phyloP scores from a whole-genome alignment of 2,329 filamentous ascomycete genomes.

The Dothistroma septosporum region DNA sequence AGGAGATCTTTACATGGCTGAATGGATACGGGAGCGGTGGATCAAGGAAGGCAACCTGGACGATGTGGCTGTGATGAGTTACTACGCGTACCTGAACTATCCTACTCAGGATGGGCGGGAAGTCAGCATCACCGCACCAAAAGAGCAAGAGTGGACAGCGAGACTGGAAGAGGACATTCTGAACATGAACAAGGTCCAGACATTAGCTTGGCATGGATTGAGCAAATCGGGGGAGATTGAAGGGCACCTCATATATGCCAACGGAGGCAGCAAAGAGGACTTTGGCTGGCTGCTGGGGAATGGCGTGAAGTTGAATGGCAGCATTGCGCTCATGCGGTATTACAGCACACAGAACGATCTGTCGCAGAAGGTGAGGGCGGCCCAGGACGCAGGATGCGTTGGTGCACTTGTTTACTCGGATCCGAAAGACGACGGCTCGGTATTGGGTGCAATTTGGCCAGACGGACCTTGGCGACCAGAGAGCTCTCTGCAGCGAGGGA shows the following conservation, averaged over 20 bases:
- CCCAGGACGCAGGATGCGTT: conserved; percentile 77
- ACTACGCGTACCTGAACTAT: conserved; percentile 82
- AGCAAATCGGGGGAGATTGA: conserved; percentile 82
- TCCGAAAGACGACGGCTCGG: conserved; percentile 68
- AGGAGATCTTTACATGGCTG: conserved; percentile 79
- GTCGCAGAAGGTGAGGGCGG: conserved; percentile 82
- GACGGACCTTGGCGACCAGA: conserved; percentile 74
- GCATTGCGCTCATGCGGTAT: conserved; percentile 79
- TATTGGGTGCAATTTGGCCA: conserved; percentile 66
- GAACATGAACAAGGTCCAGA: conserved; percentile 62
- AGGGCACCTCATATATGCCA: conserved; percentile 84
- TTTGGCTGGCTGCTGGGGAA: conserved; percentile 68
- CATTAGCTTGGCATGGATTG: conserved; percentile 79
- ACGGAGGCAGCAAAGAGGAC: conserved; percentile 82
- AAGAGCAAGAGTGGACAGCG: conserved; percentile 67
- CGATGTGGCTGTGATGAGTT: conserved; percentile 67
- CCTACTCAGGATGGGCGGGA: conserved; percentile 72
- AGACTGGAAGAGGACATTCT: conserved; percentile 75
- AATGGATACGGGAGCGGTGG: conserved; percentile 80
- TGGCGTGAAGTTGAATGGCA: conserved; percentile 69
- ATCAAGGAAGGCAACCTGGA: conserved; percentile 62
- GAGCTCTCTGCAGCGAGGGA: conserved; percentile 77
- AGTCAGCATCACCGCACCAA: conserved; percentile 73
- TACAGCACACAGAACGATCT: conserved; percentile 69
- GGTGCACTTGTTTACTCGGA: conserved; percentile 93